Percentiles rank a stretch among this genome's conserved stretches.
These are phyloP conservation scores for Scytalidium lignicola DNA, from an alignment of 2,329 filamentous ascomycete species.

Conservation along the genomic window DNA sequence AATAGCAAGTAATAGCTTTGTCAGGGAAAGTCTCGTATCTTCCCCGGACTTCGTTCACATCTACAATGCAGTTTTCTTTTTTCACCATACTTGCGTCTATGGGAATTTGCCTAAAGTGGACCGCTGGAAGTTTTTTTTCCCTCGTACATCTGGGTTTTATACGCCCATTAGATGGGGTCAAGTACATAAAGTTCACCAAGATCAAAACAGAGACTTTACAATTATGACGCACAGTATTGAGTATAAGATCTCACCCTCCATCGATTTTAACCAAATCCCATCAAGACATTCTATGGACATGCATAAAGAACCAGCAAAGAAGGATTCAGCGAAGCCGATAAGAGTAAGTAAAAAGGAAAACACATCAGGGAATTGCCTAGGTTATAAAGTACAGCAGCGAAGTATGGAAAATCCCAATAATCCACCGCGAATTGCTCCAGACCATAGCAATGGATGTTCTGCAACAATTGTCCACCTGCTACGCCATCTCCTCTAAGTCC, in stretches of 20 bases:
- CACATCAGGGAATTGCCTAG: conserved; percentile 30
- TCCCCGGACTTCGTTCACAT: too few species aligned
- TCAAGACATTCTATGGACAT: conserved; percentile 5
- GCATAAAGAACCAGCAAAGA: conserved; percentile 15
- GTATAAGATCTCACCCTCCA: neutral
- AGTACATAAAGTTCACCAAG: too few species aligned
- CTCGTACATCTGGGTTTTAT: too few species aligned
- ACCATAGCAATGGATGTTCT: conserved; percentile 28
- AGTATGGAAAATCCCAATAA: conserved; percentile 16
- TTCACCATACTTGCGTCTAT: too few species aligned
- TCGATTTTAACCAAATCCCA: neutral
- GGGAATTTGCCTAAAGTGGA: too few species aligned
- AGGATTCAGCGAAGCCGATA: conserved; percentile 18
- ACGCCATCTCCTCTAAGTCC: conserved; percentile 15
- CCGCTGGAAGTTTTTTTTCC: too few species aligned
- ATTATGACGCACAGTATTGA: neutral
- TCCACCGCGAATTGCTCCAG: conserved; percentile 29
- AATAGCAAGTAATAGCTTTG: too few species aligned
- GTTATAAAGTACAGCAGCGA: conserved; percentile 33
- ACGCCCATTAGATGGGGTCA: too few species aligned
- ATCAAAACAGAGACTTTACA: too few species aligned
- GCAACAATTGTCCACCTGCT: conserved; percentile 27
- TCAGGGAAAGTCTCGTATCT: too few species aligned
- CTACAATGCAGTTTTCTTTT: too few species aligned
- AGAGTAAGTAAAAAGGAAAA: conserved; percentile 23